Conservation (phyloP, 2,329 filamentous ascomycete species). For the Aspergillus oerlinghausenensis region DNA sequence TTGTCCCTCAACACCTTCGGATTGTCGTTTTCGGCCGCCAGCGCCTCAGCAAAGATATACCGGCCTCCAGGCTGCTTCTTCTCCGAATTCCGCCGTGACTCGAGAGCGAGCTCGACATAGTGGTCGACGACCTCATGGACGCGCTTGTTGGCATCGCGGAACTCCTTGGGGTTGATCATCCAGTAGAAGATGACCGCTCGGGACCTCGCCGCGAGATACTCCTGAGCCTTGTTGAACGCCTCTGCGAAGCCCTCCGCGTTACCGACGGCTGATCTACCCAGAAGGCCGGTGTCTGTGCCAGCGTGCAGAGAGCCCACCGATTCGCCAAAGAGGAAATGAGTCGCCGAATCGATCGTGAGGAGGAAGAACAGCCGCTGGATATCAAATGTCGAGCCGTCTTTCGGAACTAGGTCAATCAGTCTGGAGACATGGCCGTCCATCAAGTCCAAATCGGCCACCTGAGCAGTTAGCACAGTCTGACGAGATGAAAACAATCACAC, state of each 20-base stretch:
- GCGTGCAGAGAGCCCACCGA: slow-evolving; percentile 57
- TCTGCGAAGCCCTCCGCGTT: slow-evolving; percentile 32
- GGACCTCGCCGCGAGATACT: slow-evolving; percentile 26
- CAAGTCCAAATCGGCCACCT: slow-evolving; percentile 61
- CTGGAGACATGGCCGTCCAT: slow-evolving; percentile 74
- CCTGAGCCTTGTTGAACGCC: slow-evolving; percentile 33
- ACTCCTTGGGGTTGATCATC: slow-evolving; percentile 37
- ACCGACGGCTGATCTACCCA: slow-evolving; percentile 37
- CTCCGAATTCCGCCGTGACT: slow-evolving; percentile 29
- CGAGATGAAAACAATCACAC: slow-evolving; percentile 29
- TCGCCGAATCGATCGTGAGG: slow-evolving; percentile 77
- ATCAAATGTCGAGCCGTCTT: slow-evolving; percentile 52
- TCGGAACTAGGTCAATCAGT: slow-evolving; percentile 60
- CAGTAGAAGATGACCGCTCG: slow-evolving; percentile 34
- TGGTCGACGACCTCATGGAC: slow-evolving; percentile 48
- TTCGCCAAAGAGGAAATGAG: slow-evolving; percentile 78
- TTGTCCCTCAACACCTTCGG: slow-evolving; percentile 45
- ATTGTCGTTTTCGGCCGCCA: slow-evolving; percentile 44
- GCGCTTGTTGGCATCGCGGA: slow-evolving; percentile 35
- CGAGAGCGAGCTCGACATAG: slow-evolving; percentile 44
- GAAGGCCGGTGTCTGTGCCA: slow-evolving; percentile 44
- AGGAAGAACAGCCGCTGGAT: slow-evolving; percentile 75
- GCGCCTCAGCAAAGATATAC: slow-evolving; percentile 48
- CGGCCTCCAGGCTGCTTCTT: slow-evolving; percentile 29
- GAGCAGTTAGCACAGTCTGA: neutral